phyloP scores from a whole-genome alignment of 805 yeast genomes.

The Tetrapisispora fleetii region DNA sequence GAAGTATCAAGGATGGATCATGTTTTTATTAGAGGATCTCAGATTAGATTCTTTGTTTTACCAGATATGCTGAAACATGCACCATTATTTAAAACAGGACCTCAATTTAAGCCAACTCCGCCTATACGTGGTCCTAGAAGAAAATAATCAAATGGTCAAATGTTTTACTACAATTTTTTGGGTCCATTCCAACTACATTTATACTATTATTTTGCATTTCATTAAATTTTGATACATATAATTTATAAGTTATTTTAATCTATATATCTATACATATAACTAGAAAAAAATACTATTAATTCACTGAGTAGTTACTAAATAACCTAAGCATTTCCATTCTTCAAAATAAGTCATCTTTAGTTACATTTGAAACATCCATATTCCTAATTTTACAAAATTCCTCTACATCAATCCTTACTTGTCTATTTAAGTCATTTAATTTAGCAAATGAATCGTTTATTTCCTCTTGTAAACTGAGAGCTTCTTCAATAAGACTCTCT shows the following conservation, averaged over 20 bases:
- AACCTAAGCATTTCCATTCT: too few relatives aligned
- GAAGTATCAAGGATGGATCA: conserved; percentile 66
- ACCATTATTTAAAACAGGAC: conserved; percentile 65
- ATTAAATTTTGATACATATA: too few relatives aligned
- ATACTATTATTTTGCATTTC: background rate
- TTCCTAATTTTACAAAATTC: conserved; percentile 18
- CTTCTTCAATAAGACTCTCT: conserved; percentile 5
- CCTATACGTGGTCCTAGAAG: conserved; percentile 56
- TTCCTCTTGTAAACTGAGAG: conserved; percentile 18
- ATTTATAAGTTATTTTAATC: too few relatives aligned
- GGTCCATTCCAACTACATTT: background rate
- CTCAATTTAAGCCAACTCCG: conserved; percentile 53
- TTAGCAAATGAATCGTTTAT: conserved; percentile 14
- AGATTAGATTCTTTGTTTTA: conserved; percentile 69
- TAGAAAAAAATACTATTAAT: too few relatives aligned
- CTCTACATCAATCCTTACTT: conserved; percentile 20
- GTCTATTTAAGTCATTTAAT: conserved; percentile 15
- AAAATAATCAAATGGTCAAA: conserved; percentile 10
- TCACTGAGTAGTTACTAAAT: too few relatives aligned
- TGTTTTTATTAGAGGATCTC: conserved; percentile 87
- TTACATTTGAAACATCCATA: background rate
- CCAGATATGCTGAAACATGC: conserved; percentile 87
- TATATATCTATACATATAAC: too few relatives aligned
- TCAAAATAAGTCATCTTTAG: background rate
- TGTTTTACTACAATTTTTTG: background rate